phyloP scores from a whole-genome alignment of 2,329 filamentous ascomycete genomes.

The Pyricularia pennisetigena region DNA sequence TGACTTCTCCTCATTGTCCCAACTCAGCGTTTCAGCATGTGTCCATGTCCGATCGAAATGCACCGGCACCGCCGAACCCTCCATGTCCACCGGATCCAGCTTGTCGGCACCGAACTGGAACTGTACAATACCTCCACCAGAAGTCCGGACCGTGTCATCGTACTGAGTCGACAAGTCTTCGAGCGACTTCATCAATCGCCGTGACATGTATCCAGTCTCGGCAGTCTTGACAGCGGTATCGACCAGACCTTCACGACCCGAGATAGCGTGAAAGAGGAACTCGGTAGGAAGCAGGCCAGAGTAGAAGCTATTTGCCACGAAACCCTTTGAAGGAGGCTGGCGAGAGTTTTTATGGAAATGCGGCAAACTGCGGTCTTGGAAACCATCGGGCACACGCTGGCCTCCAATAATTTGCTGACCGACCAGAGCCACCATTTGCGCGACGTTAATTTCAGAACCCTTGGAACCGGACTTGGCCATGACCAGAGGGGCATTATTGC shows the following conservation, averaged over 20 bases:
- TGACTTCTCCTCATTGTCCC: conserved; percentile 65
- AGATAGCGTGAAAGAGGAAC: conserved; percentile 97
- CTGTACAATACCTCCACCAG: conserved; percentile 79
- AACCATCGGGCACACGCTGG: conserved; percentile 86
- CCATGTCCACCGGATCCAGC: conserved; percentile 95
- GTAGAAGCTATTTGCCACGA: conserved; percentile 96
- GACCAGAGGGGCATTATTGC: conserved; percentile 83
- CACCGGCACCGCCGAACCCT: conserved; percentile 84
- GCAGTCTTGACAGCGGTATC: conserved; percentile 99
- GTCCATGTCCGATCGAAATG: conserved; percentile 87
- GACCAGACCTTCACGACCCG: conserved; percentile 93
- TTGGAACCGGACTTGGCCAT: conserved; percentile 98
- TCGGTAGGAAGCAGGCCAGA: conserved; percentile 82
- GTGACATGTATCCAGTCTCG: conserved; percentile 98
- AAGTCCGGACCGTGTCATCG: conserved; percentile 90
- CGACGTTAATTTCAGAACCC: conserved; percentile 94
- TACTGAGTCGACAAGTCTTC: conserved; percentile 92
- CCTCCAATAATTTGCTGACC: conserved; percentile 97
- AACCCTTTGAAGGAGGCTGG: conserved; percentile 90
- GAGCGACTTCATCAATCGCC: conserved; percentile 93
- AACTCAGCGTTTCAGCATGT: conserved; percentile 67
- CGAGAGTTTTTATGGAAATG: conserved; percentile 92
- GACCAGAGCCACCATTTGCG: conserved; percentile 96
- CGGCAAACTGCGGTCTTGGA: conserved; percentile 88
- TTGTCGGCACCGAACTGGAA: conserved; percentile 97